These are phyloP conservation scores for Penicillium sp. DNA, from an alignment of 2,329 filamentous ascomycete species.

Conservation along the genomic window DNA sequence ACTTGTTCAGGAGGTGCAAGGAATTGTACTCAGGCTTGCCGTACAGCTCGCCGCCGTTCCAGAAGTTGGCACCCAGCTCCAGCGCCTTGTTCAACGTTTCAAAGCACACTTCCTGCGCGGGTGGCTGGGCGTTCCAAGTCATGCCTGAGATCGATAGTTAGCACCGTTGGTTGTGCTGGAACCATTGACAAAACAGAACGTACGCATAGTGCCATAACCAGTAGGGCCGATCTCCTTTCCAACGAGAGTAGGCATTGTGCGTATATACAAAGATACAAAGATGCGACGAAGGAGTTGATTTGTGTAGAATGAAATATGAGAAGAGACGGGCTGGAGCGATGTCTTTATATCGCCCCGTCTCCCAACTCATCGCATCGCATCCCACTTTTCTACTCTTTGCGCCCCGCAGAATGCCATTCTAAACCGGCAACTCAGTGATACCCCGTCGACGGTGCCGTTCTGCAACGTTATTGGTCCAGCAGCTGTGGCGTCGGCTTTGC, in stretches of 20 bases:
- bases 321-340: background rate
- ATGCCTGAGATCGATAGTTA: slow-evolving; percentile 26
- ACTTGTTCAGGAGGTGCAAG: slow-evolving; percentile 58
- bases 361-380: background rate
- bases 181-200: slow-evolving; percentile 22
- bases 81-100: slow-evolving; percentile 57
- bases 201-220: slow-evolving; percentile 58
- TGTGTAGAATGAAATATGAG: background rate
- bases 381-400: background rate
- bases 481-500: background rate
- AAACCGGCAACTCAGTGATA: too few species aligned
- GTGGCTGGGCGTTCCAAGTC: slow-evolving; percentile 33
- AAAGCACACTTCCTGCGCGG: slow-evolving; percentile 40
- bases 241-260: slow-evolving; percentile 31
- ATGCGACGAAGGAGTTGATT: background rate
- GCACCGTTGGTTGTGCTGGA: slow-evolving; percentile 1
- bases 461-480: background rate
- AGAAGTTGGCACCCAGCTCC: slow-evolving; percentile 49
- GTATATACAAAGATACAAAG: background rate
- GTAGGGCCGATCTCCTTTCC: slow-evolving; percentile 46
- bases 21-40: slow-evolving; percentile 58
- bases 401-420: background rate
- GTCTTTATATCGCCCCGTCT: background rate
- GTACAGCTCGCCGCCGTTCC: slow-evolving; percentile 67
- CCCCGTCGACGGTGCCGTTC: slow-evolving; percentile 5